These are phyloP conservation scores for Kwoniella europaea DNA, from an alignment of 768 basidiomycete species.

Conservation along the genomic window DNA sequence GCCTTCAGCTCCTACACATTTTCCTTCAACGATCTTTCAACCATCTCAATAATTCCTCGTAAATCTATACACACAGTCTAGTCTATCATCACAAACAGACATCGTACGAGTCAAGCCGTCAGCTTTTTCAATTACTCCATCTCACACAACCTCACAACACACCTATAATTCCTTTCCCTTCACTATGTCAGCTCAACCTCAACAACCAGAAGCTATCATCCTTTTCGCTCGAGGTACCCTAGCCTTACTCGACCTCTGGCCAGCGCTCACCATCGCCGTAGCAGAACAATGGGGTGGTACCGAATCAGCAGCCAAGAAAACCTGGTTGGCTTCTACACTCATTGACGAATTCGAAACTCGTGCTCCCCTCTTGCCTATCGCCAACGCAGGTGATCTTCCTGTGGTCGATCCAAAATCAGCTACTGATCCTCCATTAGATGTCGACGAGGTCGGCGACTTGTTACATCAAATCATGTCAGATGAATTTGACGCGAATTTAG, in stretches of 20 bases:
- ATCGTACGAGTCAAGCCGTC: background rate
- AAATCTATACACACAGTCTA: background rate
- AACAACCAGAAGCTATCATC: conserved; percentile 35
- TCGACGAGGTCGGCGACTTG: conserved; percentile 77
- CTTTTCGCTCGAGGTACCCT: conserved; percentile 87
- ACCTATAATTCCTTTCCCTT: background rate
- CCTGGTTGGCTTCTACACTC: conserved; percentile 73
- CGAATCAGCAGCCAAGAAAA: conserved; percentile 71
- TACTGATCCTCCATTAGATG: conserved; percentile 63
- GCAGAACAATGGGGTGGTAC: conserved; percentile 86
- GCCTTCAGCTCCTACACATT: background rate
- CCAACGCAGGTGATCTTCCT: conserved; percentile 8
- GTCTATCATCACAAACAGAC: background rate
- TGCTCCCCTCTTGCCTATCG: conserved; percentile 63
- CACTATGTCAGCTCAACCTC: conserved; percentile 12
- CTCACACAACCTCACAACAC: background rate
- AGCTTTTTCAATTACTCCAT: background rate
- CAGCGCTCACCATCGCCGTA: conserved; percentile 82
- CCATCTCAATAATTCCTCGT: background rate
- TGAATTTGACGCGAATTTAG: conserved; percentile 81
- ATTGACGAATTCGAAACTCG: conserved; percentile 65
- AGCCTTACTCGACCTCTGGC: conserved; percentile 81
- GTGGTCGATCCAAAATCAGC: conserved; percentile 33
- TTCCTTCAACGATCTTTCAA: background rate
- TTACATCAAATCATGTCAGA: conserved; percentile 82